phyloP scores from a whole-genome alignment of 805 yeast genomes.

The Sungouiella thailandica region DNA sequence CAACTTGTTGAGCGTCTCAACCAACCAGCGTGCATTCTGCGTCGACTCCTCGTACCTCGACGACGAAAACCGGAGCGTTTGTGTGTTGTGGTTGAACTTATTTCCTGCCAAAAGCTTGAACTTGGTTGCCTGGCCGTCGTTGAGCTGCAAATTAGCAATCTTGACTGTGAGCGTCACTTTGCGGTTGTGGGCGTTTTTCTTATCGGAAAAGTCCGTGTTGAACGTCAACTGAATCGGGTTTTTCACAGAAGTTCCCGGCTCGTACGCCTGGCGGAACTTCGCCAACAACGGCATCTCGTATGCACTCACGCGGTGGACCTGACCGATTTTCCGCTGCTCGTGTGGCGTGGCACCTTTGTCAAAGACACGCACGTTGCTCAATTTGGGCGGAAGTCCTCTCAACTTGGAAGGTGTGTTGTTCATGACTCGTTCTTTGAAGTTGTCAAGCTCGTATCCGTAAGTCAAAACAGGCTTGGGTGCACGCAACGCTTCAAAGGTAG shows the following conservation, averaged over 20 bases:
- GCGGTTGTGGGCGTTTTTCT: conserved; percentile 59
- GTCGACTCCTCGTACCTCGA: conserved; percentile 69
- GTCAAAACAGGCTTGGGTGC: conserved; percentile 28
- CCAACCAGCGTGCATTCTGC: conserved; percentile 76
- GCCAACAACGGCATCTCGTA: conserved; percentile 86
- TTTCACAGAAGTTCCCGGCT: conserved; percentile 37
- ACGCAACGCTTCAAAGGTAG: conserved; percentile 33
- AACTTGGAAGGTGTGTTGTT: conserved; percentile 34
- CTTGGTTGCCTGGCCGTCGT: conserved; percentile 57
- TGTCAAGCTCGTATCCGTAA: conserved; percentile 38
- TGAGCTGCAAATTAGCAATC: conserved; percentile 50
- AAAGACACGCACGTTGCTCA: conserved; percentile 31
- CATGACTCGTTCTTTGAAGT: conserved; percentile 38
- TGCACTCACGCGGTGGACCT: conserved; percentile 78
- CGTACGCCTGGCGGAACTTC: conserved; percentile 67
- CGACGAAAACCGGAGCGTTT: conserved; percentile 59
- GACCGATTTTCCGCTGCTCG: conserved; percentile 65
- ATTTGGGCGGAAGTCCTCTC: conserved; percentile 35
- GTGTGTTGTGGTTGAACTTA: conserved; percentile 61
- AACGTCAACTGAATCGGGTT: conserved; percentile 65
- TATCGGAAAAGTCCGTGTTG: conserved; percentile 65
- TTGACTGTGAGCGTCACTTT: conserved; percentile 60
- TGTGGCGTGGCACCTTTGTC: conserved; percentile 34
- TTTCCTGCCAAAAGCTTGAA: conserved; percentile 74
- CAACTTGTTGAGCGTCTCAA: conserved; percentile 57